Base-by-base conservation (phyloP, 352 stramenopile species). In the Pythium folliculosum region DNA sequence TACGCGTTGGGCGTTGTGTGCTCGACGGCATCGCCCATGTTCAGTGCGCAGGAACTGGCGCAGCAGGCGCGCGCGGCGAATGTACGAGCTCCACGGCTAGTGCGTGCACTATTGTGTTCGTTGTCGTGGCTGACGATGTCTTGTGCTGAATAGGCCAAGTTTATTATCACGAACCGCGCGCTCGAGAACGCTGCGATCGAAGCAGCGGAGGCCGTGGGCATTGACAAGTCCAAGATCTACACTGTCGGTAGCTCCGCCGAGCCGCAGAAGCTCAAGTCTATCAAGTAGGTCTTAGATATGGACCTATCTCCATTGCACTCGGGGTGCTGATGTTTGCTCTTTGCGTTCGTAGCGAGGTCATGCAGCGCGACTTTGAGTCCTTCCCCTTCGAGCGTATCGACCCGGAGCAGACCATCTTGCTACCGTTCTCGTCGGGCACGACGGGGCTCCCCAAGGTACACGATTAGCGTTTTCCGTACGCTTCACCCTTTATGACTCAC, bases 401-500 rank as follows among this genome's bases (percentile, higher is more conserved):
- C 85, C 72, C 92, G 74, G 84, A 75, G 25, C 61, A 63, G 17
- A 79, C 73, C 7, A 52, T 78, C 14, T 51, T 80, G 65, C 65
- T 99, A 16, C 96, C 96, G 1, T 99, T 98, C 73, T 98, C 93
- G 21, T 97, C 82, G 32, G 96, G 96, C 49, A 99, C 95, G 8
- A 99, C 96, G 8, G 95, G 96, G 23, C 56, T 88, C 3, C 92
- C 95, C 1, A 99, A 92, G 58, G 47, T 53, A 45, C 43, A 17
- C 37, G 12, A 38, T 57, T 10, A 16, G 45, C 13, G 16, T 43
- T 22, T 50, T 48, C 5, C 32, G 25, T 32, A 32, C 27, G 27
- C 27, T 32, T 32, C 27, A 32, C 27, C 5, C 27, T 32, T 32
- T 32, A 32, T 32, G 27, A 32, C 27, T 32, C 27, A 32, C 27